A percentile compares a stretch with the other conserved stretches of the same genome.
phyloP scores from a whole-genome alignment of 2,329 filamentous ascomycete species.

The Aureobasidium musti region DNA sequence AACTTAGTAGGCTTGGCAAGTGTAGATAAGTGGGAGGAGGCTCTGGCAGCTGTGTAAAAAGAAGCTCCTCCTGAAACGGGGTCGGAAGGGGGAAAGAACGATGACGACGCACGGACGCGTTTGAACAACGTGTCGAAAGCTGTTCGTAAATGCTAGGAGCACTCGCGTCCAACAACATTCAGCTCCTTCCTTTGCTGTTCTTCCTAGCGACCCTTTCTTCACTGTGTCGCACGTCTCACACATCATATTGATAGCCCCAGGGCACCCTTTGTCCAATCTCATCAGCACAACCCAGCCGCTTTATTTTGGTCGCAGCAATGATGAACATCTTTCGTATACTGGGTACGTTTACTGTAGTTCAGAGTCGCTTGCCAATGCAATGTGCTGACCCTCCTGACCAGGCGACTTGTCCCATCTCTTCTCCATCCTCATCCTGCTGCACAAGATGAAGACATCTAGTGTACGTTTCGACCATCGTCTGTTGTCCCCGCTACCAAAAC shows the following conservation, averaged over 20 bases:
- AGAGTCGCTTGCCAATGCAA: constrained; percentile 15
- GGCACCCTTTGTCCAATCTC: not conserved
- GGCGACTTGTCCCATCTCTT: constrained; percentile 94
- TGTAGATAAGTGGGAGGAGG: not conserved
- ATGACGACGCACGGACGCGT: constrained; percentile 4
- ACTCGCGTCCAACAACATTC: not conserved
- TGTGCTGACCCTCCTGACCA: constrained; percentile 44
- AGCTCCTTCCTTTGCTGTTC: constrained; percentile 1
- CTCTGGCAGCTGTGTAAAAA: no score
- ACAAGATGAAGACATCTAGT: constrained; percentile 90
- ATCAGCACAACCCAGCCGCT: not conserved
- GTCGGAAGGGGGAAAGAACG: not conserved
- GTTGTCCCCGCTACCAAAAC: not conserved
- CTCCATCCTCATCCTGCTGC: constrained; percentile 90
- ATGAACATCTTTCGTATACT: constrained; percentile 72
- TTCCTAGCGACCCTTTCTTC: not conserved
- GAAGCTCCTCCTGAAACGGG: constrained; percentile 7
- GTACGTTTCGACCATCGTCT: constrained; percentile 57
- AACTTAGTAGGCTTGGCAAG: not conserved
- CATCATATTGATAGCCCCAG: not conserved
- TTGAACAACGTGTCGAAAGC: constrained; percentile 7
- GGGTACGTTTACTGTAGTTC: constrained; percentile 51
- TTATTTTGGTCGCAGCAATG: constrained; percentile 13
- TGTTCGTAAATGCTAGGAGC: not conserved
- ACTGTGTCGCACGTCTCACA: not conserved